Evolutionary conservation across 192 early-diverging fungal genomes (phyloP), one percentile per base, ranked within the genome.

Genomic region (Coemansia furcata): DNA sequence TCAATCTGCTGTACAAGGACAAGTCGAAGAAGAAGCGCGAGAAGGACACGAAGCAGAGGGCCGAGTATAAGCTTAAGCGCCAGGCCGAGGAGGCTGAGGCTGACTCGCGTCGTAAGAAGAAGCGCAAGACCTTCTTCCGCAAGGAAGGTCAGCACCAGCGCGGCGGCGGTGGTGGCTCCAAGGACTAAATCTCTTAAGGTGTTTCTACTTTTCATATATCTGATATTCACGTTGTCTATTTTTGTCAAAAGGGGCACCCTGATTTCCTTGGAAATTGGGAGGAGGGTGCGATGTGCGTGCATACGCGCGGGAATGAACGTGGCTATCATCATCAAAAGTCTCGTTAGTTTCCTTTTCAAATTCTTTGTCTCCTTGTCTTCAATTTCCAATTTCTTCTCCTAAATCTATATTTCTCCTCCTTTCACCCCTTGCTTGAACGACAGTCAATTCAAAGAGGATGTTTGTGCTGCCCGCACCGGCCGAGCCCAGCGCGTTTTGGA

Each of bases 51-150:
- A 86, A 80, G 73, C 76, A 73, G 33, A 67, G 70, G 60, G 85
- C 80, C 50, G 86, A 86, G 64, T 78, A 81, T 35, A 73, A 30
- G 11, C 69, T 78, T 85, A 89, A 76, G 82, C 86, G 64, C 62
- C 73, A 36, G 78, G 87, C 71, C 35, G 82, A 62, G 65, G 85
- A 83, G 66, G 65, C 64, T 10, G 68, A 49, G 70, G 80, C 55
- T 42, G 87, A 80, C 74, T 84, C 66, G 68, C 86, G 85, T 81
- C 89, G 84, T 65, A 88, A 88, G 55, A 82, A 86, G 68, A 89
- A 85, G 67, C 87, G 89, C 68, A 91, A 89, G 82, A 80, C 86
- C 46, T 86, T 84, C 71, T 93, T 91, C 79, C 79, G 86, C 49
- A 88, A 85, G 15, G 86, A 91, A 62, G 87, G 89, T 46, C 82